Conservation (phyloP, 2,329 filamentous ascomycete genomes). For the Ophiocordyceps robertsii region DNA sequence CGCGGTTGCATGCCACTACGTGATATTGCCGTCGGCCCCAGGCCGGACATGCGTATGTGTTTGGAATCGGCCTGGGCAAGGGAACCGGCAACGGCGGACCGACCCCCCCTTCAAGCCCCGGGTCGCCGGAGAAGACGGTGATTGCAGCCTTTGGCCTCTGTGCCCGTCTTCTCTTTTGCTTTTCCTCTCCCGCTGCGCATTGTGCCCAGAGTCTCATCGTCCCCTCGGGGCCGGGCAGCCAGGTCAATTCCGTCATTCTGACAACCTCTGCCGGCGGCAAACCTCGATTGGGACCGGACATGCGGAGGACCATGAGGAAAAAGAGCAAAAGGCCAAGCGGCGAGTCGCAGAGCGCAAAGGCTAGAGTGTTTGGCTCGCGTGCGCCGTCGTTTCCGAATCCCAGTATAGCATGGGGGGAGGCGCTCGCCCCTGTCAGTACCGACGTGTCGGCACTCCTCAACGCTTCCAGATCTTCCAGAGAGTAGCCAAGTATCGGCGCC, state of each 20-base stretch:
- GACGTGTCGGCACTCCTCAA: slow-evolving; percentile 13
- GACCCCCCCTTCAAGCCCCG: background rate
- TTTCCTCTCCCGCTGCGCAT: slow-evolving; percentile 20
- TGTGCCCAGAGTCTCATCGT: slow-evolving; percentile 42
- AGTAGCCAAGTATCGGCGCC: slow-evolving; percentile 41
- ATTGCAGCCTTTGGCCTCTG: slow-evolving; percentile 27
- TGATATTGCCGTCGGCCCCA: slow-evolving; percentile 32
- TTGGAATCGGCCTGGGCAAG: slow-evolving; percentile 11
- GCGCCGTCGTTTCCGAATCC: slow-evolving; percentile 16
- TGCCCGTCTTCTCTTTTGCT: slow-evolving; percentile 8
- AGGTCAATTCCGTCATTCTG: slow-evolving; percentile 46
- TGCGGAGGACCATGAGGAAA: slow-evolving; percentile 32
- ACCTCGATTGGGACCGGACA: slow-evolving; percentile 23
- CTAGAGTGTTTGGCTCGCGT: slow-evolving; percentile 38
- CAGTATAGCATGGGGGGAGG: slow-evolving; percentile 8
- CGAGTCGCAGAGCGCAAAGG: slow-evolving; percentile 50
- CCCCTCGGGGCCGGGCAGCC: slow-evolving; percentile 53
- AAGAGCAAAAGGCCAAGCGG: slow-evolving; percentile 44
- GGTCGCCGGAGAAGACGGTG: slow-evolving; percentile 31
- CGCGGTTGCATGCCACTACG: slow-evolving; percentile 26
- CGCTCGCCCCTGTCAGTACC: slow-evolving; percentile 3
- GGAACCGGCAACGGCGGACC: background rate
- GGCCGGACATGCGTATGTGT: slow-evolving; percentile 29
- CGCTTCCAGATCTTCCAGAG: slow-evolving; percentile 33
- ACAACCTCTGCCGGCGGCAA: slow-evolving; percentile 41